phyloP scores from a whole-genome alignment of 73 alveolate genomes.

The Halteria grandinella region DNA sequence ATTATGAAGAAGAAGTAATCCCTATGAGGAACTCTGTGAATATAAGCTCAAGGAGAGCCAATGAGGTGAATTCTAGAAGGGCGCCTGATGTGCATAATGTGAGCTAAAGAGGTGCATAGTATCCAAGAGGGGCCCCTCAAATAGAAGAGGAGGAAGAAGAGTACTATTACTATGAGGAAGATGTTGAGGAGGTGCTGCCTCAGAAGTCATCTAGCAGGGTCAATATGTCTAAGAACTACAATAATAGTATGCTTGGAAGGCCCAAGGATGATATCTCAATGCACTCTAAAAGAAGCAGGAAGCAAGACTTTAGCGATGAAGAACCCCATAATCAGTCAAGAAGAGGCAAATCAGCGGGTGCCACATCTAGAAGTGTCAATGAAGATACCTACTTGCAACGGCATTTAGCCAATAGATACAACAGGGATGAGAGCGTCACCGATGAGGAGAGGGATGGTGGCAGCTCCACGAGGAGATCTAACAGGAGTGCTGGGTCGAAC shows the following conservation, averaged over 20 bases:
- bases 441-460: too few relatives aligned
- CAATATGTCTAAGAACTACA: neutral
- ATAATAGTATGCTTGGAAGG: neutral
- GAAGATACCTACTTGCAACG: too few relatives aligned
- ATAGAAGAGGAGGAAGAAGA: constrained; percentile 27
- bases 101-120: constrained; percentile 17
- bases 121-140: neutral
- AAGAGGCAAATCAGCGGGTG: neutral
- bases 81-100: neutral
- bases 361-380: too few relatives aligned
- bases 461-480: too few relatives aligned
- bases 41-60: constrained; percentile 6
- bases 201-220: neutral
- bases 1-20: too few relatives aligned
- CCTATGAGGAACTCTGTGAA: too few relatives aligned
- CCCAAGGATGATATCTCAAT: neutral
- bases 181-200: constrained; percentile 8
- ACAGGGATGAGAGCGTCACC: too few relatives aligned
- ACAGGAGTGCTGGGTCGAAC: too few relatives aligned
- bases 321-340: neutral
- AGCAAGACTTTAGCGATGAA: constrained; percentile 2
- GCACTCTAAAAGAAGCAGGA: constrained; percentile 10
- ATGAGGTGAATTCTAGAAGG: constrained; percentile 12
- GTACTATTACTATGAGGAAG: too few relatives aligned
- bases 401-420: too few relatives aligned